These are phyloP conservation scores for Plasmopara muralis DNA, from an alignment of 352 stramenopile genomes.

Conservation along the genomic window DNA sequence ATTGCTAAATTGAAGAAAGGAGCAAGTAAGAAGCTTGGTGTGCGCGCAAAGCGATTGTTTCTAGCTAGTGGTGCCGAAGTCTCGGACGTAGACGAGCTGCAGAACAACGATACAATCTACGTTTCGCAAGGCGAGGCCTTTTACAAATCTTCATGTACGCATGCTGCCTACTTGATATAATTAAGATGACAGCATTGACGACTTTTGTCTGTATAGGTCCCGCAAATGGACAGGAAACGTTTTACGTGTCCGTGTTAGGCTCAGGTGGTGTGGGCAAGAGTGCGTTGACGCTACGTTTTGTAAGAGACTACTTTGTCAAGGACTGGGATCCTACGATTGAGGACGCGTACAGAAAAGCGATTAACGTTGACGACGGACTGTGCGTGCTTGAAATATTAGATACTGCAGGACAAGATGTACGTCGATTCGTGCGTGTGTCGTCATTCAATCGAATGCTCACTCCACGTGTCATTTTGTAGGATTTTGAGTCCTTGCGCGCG, in stretches of 20 bases:
- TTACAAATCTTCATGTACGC: conserved; percentile 61
- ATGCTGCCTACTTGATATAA: neutral
- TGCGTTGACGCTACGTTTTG: conserved; percentile 85
- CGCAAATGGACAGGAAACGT: conserved; percentile 69
- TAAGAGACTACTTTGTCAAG: conserved; percentile 87
- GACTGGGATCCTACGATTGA: conserved; percentile 91
- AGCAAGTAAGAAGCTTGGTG: conserved; percentile 77
- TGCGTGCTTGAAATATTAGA: conserved; percentile 89
- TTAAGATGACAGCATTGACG: neutral
- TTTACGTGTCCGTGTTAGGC: conserved; percentile 83
- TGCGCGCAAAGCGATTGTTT: conserved; percentile 76
- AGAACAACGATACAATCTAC: conserved; percentile 88
- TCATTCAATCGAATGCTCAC: neutral
- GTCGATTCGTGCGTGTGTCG: conserved; percentile 3
- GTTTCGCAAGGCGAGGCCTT: conserved; percentile 80
- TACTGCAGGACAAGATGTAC: conserved; percentile 83
- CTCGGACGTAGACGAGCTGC: conserved; percentile 78
- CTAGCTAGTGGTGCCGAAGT: conserved; percentile 77
- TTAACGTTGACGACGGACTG: conserved; percentile 77
- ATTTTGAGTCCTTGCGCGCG: conserved; percentile 83
- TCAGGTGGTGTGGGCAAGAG: conserved; percentile 88
- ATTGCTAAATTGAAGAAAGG: conserved; percentile 74
- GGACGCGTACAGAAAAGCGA: conserved; percentile 85
- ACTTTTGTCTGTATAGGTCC: conserved; percentile 20
- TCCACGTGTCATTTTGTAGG: conserved; percentile 20